phyloP scores from a whole-genome alignment of 352 stramenopile genomes.

The Lagenidium giganteum region DNA sequence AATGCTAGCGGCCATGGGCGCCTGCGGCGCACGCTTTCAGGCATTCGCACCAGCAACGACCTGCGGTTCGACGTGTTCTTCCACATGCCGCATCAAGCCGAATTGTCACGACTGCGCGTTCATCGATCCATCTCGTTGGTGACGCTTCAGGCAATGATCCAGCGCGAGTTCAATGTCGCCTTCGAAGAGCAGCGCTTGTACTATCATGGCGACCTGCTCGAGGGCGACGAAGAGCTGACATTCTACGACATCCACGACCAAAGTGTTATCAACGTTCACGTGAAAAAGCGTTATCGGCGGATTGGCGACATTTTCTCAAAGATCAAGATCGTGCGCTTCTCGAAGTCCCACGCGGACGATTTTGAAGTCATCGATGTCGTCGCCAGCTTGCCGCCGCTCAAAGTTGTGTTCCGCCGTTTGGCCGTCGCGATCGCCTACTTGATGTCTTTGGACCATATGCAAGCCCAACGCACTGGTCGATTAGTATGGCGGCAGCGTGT shows the following conservation, averaged over 20 bases:
- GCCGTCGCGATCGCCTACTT: slow-evolving; percentile 54
- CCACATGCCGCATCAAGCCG: slow-evolving; percentile 24
- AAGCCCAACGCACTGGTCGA: slow-evolving; percentile 31
- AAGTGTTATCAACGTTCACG: slow-evolving; percentile 40
- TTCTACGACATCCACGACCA: slow-evolving; percentile 51
- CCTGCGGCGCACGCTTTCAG: slow-evolving; percentile 18
- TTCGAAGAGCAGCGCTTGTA: slow-evolving; percentile 65
- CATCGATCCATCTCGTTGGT: slow-evolving; percentile 45
- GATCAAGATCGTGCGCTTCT: slow-evolving; percentile 52
- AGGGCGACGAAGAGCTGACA: slow-evolving; percentile 53
- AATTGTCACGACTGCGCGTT: slow-evolving; percentile 32
- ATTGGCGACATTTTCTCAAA: slow-evolving; percentile 65
- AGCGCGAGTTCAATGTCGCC: slow-evolving; percentile 46
- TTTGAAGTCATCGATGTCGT: slow-evolving; percentile 58
- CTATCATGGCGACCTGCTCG: slow-evolving; percentile 45
- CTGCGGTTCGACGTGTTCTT: slow-evolving; percentile 50
- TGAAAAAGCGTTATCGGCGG: slow-evolving; percentile 38
- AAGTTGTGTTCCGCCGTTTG: slow-evolving; percentile 52
- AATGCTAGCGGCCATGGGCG: neutral
- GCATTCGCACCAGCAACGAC: slow-evolving; percentile 15
- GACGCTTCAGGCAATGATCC: slow-evolving; percentile 41
- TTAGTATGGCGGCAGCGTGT: slow-evolving; percentile 42
- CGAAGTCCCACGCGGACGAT: slow-evolving; percentile 26
- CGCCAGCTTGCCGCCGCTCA: slow-evolving; percentile 45
- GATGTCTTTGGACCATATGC: slow-evolving; percentile 40